phyloP scores from a whole-genome alignment of 208 protist genomes.

The Willaertia magna region DNA sequence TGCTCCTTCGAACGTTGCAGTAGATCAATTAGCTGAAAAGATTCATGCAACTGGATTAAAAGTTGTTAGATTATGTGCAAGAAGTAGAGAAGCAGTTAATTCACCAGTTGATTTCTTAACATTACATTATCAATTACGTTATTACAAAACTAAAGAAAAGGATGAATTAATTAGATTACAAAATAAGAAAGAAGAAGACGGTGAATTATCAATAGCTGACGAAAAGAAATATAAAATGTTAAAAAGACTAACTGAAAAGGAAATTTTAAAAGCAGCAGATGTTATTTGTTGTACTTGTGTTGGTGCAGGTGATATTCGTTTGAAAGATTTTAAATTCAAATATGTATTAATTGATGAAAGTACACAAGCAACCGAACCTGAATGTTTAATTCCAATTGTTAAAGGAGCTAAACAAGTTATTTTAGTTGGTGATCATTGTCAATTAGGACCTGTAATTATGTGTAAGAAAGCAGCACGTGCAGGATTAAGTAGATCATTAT shows the following conservation, averaged over 20 bases:
- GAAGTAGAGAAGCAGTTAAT: constrained; percentile 60
- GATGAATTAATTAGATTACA: constrained; percentile 57
- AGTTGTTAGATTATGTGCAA: constrained; percentile 80
- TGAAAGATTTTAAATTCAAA: constrained; percentile 62
- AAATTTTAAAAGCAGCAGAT: constrained; percentile 66
- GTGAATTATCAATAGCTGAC: constrained; percentile 53
- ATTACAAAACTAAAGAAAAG: constrained; percentile 9
- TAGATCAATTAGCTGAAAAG: constrained; percentile 86
- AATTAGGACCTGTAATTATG: constrained; percentile 88
- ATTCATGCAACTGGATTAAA: constrained; percentile 79
- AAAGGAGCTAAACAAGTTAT: constrained; percentile 74
- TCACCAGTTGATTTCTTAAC: constrained; percentile 62
- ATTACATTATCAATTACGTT: constrained; percentile 68
- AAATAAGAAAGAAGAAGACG: constrained; percentile 54
- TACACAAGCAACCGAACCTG: constrained; percentile 87
- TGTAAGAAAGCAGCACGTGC: constrained; percentile 71
- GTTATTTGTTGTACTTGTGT: constrained; percentile 90
- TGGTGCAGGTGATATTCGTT: constrained; percentile 66
- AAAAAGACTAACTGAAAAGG: constrained; percentile 40
- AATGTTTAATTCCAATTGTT: constrained; percentile 86
- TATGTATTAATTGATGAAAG: constrained; percentile 90
- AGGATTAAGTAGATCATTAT: constrained; percentile 76
- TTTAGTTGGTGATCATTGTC: constrained; percentile 86
- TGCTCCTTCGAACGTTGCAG: constrained; percentile 89
- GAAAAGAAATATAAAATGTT: constrained; percentile 48